Base-by-base conservation (phyloP, 176 grass and related monocot species). In the Oryza punctata region DNA sequence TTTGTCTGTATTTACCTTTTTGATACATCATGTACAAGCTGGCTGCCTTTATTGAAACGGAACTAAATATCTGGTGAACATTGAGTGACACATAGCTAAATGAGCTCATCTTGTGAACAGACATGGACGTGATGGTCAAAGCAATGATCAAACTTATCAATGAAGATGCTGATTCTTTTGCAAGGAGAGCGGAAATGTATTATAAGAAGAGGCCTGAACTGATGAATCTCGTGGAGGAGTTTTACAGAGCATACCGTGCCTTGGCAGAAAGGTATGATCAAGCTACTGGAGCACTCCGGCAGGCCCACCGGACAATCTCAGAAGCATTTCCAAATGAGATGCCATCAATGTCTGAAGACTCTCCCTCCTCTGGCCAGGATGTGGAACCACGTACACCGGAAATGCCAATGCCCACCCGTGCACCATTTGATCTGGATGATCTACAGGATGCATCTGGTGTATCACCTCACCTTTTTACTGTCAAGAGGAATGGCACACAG, bases 161-260 rank as follows among this genome's bases (percentile, higher is more conserved):
- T 86, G 93, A 87, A 80, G 93, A 88, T 41, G 93, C 87, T 41
- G 93, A 92, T 76, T 94, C 93, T 27, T 94, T 94, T 83, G 93
- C 93, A 83, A 90, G 86, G 44, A 89, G 82, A 83, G 93, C 93
- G 1, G 93, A 94, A 65, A 94, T 92, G 93, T 94, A 94, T 78
- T 94, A 94, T 45, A 94, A 94, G 69, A 89, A 94, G 72, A 87
- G 93, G 26, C 93, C 93, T 32, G 90, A 85, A 60, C 82, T 94
- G 33, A 86, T 88, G 90, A 94, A 94, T 82, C 66, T 90, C 10
- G 93, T 94, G 65, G 93, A 94, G 75, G 90, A 94, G 65, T 91
- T 94, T 71, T 90, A 90, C 70, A 74, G 87, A 77, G 93, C 84
- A 78, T 94, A 90, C 70, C 87, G 85, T 67, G 86, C 90, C 57